Evolutionary conservation across 371 early-diverging fungal species (phyloP).

Genomic region (Mortierella sp.): DNA sequence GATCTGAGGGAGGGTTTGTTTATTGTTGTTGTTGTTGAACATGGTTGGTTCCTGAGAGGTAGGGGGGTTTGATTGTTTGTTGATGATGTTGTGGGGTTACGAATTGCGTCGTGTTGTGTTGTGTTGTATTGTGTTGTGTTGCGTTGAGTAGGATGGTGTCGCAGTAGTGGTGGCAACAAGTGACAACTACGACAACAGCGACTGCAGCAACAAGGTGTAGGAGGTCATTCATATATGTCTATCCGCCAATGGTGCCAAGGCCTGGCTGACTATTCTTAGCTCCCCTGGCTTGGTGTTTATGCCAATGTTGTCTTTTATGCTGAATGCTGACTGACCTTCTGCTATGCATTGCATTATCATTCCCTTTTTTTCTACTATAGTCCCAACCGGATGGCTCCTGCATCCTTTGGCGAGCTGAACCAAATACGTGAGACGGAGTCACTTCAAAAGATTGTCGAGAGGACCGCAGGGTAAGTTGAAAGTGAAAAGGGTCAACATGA

Average conservation of each 20-base stretch:
- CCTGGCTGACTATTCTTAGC: not conserved
- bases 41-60: not conserved
- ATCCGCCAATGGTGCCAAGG: not conserved
- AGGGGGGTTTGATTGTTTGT: conserved; percentile 4
- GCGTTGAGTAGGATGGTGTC: not conserved
- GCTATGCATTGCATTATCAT: not conserved
- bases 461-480: conserved; percentile 49
- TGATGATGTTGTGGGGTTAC: not conserved
- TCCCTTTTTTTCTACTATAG: conserved; percentile 13
- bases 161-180: not conserved
- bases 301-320: not conserved
- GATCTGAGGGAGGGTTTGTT: not conserved
- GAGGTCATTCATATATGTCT: not conserved
- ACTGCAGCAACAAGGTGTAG: not conserved
- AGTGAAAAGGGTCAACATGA: not conserved
- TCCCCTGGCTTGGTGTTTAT: not conserved
- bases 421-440: conserved; percentile 48
- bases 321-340: not conserved
- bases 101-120: not conserved
- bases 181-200: not conserved
- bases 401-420: conserved; percentile 27
- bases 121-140: not conserved
- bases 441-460: conserved; percentile 50
- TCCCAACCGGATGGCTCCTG: conserved; percentile 25
- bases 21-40: not conserved